Base-by-base conservation (phyloP, 768 basidiomycete genomes). In the Hericium erinaceus region DNA sequence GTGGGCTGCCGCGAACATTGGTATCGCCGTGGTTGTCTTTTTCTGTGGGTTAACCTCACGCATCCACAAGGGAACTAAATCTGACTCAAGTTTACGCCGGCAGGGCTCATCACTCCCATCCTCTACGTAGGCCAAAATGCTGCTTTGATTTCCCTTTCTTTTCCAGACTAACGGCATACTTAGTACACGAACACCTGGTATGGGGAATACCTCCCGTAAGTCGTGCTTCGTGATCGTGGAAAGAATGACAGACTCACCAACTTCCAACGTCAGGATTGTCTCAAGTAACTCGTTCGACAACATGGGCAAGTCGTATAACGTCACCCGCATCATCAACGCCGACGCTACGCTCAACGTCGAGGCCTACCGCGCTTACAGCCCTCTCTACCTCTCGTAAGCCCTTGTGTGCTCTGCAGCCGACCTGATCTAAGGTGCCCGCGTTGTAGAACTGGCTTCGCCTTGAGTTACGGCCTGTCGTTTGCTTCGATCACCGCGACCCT, bases 381-480 rank as follows among this genome's bases (percentile, higher is more conserved):
- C 76, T 0, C 67, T 77, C 50, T 76, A 75, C 67, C 66, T 77
- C 15, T 72, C 68, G 49, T 51, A 12, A 18, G 49, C 16, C 18
- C 18, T 10, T 8, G 5, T 37, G 10, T 15, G n/a, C 10, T 37
- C 24, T 37, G 26, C 15, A 22, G 7, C 44, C 5, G 22, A 22
- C 13, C 16, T 2, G 44, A 26, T 26, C 26, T 16, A 2, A 46
- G 9, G 10, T 9, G 13, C 44, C 8, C 44, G 10, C 44, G 7
- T 16, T 16, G 10, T 37, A 51, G 49, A 13, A 79, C 80, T 41
- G 77, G 81, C 3, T 84, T 84, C 61, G 77, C 76, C 15, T 73
- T 85, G 60, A 74, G 81, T 10, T 89, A 88, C 60, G 83, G 80
- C 41, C 65, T 74, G 22, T 66, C 67, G 16, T 55, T 78, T 60